Conservation (phyloP, 106 monocot species). For the Vanilla planifolia region DNA sequence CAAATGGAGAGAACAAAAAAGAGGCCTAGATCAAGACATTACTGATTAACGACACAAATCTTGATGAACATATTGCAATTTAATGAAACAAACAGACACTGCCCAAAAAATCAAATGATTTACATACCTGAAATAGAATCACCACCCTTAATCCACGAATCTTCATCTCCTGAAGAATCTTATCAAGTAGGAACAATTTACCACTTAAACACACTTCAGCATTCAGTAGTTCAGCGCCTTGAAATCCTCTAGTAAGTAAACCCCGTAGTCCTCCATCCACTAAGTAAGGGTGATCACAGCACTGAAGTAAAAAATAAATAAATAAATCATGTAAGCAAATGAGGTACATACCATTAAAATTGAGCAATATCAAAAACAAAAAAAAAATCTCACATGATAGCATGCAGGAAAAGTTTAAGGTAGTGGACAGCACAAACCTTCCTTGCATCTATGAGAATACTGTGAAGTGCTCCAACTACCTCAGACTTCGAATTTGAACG, state of each 20-base stretch:
- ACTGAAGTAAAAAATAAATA: slow-evolving; percentile 35
- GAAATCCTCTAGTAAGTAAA: slow-evolving; percentile 36
- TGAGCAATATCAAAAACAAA: neutral
- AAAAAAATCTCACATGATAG: neutral
- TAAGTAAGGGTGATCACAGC: slow-evolving; percentile 95
- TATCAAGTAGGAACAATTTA: slow-evolving; percentile 80
- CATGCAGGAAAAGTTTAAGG: no score
- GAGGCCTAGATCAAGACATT: neutral
- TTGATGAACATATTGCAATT: neutral
- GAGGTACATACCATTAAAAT: no score
- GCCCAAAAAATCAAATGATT: neutral
- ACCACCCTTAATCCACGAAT: slow-evolving; percentile 48
- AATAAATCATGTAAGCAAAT: slow-evolving; percentile 1
- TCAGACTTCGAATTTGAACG: slow-evolving; percentile 52
- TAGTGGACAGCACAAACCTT: no score
- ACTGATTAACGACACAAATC: neutral
- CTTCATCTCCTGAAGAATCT: slow-evolving; percentile 62
- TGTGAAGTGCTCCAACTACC: slow-evolving; percentile 61
- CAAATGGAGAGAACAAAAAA: neutral
- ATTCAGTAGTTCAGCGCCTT: slow-evolving; percentile 45
- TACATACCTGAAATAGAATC: slow-evolving; percentile 72
- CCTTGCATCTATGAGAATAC: slow-evolving; percentile 48
- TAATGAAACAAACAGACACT: neutral
- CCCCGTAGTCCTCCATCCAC: slow-evolving; percentile 53
- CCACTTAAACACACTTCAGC: slow-evolving; percentile 76